phyloP scores from a whole-genome alignment of 495 filamentous ascomycete genomes.

The Podospora sp. region DNA sequence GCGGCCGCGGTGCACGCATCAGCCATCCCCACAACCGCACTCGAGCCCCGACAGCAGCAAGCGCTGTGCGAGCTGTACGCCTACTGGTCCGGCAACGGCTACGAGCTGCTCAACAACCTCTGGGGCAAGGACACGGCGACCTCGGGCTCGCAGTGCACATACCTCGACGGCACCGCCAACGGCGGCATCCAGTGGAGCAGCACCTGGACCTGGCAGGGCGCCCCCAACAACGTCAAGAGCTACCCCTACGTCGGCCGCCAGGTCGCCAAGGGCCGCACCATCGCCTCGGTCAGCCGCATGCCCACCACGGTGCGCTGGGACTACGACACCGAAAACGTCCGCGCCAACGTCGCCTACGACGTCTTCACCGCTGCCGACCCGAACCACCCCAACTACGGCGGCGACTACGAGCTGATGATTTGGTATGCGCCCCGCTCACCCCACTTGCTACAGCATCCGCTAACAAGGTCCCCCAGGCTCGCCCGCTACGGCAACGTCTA shows the following conservation, averaged over 20 bases:
- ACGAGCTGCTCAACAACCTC: conserved; percentile 52
- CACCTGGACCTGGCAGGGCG: conserved; percentile 50
- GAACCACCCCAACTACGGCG: conserved; percentile 46
- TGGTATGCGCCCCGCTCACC: conserved; percentile 36
- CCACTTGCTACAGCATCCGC: too few species aligned
- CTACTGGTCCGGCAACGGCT: conserved; percentile 37
- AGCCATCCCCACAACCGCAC: background rate
- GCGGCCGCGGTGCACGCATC: background rate
- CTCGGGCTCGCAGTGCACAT: conserved; percentile 48
- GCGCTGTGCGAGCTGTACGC: conserved; percentile 45
- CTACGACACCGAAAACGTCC: conserved; percentile 43
- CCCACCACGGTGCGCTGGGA: conserved; percentile 43
- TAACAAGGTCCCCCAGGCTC: conserved; percentile 34
- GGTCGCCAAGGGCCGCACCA: conserved; percentile 36
- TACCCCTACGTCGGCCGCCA: conserved; percentile 43
- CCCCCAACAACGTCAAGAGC: conserved; percentile 48
- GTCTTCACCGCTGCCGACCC: conserved; percentile 51
- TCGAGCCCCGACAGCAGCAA: conserved; percentile 23
- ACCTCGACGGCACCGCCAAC: conserved; percentile 37
- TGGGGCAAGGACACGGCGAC: conserved; percentile 43
- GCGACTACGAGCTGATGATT: conserved; percentile 56
- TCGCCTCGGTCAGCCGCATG: conserved; percentile 43
- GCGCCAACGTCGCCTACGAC: conserved; percentile 53
- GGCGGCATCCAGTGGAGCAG: conserved; percentile 41
- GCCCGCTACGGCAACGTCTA: conserved; percentile 39